A percentile compares a stretch with the other conserved stretches of the same genome.
Conservation (phyloP, 139 green algal genomes). For the Yamagishiella unicocca region DNA sequence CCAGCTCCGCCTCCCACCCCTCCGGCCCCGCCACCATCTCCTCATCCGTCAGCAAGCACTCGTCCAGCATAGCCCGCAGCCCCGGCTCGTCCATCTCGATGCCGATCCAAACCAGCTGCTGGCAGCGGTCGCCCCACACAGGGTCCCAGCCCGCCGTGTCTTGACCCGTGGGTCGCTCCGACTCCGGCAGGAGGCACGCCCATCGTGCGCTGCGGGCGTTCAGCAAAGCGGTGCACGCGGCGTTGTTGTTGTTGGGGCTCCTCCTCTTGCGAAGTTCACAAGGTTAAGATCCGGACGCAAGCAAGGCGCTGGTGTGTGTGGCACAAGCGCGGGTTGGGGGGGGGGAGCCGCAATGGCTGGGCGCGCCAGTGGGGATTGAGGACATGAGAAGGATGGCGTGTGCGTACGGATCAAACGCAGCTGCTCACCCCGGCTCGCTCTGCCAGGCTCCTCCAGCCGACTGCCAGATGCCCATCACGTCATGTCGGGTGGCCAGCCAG, state of each 20-base stretch:
- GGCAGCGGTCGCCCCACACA: constrained; percentile 69
- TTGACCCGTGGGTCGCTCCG: constrained; percentile 29
- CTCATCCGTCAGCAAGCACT: constrained; percentile 73
- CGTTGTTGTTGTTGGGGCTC: too few species aligned
- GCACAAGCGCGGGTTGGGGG: too few species aligned
- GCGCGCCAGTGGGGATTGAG: too few species aligned
- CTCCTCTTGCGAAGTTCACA: too few species aligned
- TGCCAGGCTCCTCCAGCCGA: constrained; percentile 69
- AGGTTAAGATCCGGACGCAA: too few species aligned
- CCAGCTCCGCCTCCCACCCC: constrained; percentile 53
- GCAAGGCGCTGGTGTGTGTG: too few species aligned
- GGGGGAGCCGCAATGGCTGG: too few species aligned
- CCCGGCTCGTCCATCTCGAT: constrained; percentile 70
- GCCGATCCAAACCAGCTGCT: constrained; percentile 91
- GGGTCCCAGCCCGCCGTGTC: constrained; percentile 51
- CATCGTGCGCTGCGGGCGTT: constrained; percentile 50
- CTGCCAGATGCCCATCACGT: constrained; percentile 73
- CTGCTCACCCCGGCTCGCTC: constrained; percentile 65
- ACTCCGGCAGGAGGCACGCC: constrained; percentile 42
- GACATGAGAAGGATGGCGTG: too few species aligned
- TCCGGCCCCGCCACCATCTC: constrained; percentile 70
- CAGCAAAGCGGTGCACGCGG: not conserved
- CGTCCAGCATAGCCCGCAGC: constrained; percentile 73
- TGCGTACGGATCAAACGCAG: too few species aligned
- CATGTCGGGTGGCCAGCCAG: constrained; percentile 74